These are phyloP conservation scores for Backusella liffmaniae DNA, from an alignment of 192 early-diverging fungal genomes.

Conservation along the genomic window DNA sequence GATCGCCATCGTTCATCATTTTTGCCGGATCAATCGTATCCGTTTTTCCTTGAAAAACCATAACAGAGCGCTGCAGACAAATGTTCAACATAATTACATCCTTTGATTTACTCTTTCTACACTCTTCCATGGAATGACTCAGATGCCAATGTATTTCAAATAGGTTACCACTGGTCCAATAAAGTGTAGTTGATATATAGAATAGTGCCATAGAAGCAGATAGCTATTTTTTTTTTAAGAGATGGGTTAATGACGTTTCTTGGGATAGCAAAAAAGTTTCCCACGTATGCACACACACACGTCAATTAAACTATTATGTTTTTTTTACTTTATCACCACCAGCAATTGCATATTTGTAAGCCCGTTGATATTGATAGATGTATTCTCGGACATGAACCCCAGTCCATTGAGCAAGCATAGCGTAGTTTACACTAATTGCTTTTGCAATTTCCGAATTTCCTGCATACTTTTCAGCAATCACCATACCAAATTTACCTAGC, in stretches of 20 bases:
- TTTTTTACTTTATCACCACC: slow-evolving; percentile 28
- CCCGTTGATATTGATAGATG: slow-evolving; percentile 20
- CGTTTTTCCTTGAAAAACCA: slow-evolving; percentile 28
- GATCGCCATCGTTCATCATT: slow-evolving; percentile 7
- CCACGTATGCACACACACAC: background rate
- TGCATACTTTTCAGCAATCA: slow-evolving; percentile 20
- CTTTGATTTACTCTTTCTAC: background rate
- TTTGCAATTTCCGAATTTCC: slow-evolving; percentile 28
- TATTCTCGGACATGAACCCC: slow-evolving; percentile 18
- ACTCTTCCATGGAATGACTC: slow-evolving; percentile 21
- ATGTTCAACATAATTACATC: slow-evolving; percentile 13
- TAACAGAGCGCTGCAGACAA: slow-evolving; percentile 9
- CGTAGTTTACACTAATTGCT: slow-evolving; percentile 10
- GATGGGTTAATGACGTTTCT: background rate
- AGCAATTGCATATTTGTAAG: slow-evolving; percentile 27
- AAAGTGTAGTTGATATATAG: slow-evolving; percentile 13
- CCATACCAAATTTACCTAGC: slow-evolving; percentile 20
- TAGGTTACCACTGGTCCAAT: slow-evolving; percentile 21
- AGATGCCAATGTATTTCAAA: slow-evolving; percentile 20
- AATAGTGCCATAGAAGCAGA: slow-evolving; percentile 26
- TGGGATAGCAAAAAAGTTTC: background rate
- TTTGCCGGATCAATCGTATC: background rate
- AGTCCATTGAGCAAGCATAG: slow-evolving; percentile 27
- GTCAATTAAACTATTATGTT: background rate
- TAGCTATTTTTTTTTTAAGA: background rate